Conservation (phyloP, 352 stramenopile species). For the Paralagenidium karlingii region DNA sequence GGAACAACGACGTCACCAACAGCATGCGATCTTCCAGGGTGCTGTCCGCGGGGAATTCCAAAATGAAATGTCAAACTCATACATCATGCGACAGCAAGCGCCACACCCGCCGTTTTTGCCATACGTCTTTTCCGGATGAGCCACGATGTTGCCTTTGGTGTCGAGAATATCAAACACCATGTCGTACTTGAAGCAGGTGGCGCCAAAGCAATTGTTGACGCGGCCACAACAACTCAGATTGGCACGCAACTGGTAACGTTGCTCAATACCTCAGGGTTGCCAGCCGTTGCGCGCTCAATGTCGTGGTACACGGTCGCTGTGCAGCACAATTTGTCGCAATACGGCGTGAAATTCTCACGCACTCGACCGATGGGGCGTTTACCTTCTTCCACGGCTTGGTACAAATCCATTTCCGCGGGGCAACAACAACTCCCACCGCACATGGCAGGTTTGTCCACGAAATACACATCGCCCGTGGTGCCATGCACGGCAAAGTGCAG, state of each 20-base stretch:
- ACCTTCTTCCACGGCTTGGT: slow-evolving; percentile 8
- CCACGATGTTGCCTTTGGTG: slow-evolving; percentile 26
- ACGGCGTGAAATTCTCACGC: slow-evolving; percentile 40
- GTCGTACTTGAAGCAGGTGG: slow-evolving; percentile 45
- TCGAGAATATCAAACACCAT: slow-evolving; percentile 53
- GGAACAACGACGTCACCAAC: slow-evolving; percentile 40
- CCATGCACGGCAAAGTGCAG: slow-evolving; percentile 27
- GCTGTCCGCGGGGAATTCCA: slow-evolving; percentile 42
- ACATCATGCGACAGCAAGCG: slow-evolving; percentile 21
- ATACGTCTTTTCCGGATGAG: slow-evolving; percentile 42
- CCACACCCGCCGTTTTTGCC: slow-evolving; percentile 6
- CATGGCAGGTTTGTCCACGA: slow-evolving; percentile 24
- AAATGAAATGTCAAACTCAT: slow-evolving; percentile 37
- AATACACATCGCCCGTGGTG: slow-evolving; percentile 26
- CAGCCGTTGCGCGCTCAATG: slow-evolving; percentile 30
- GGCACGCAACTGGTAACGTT: slow-evolving; percentile 29
- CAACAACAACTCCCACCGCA: slow-evolving; percentile 19
- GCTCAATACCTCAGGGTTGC: slow-evolving; percentile 40
- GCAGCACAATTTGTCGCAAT: slow-evolving; percentile 29
- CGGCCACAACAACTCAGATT: slow-evolving; percentile 43
- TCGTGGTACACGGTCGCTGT: slow-evolving; percentile 48
- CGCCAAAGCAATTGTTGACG: slow-evolving; percentile 59
- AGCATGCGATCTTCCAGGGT: slow-evolving; percentile 37
- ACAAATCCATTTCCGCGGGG: slow-evolving; percentile 30
- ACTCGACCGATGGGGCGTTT: slow-evolving; percentile 23